These are phyloP conservation scores for Didymella segeticola DNA, from an alignment of 2,329 filamentous ascomycete genomes.

Conservation along the genomic window DNA sequence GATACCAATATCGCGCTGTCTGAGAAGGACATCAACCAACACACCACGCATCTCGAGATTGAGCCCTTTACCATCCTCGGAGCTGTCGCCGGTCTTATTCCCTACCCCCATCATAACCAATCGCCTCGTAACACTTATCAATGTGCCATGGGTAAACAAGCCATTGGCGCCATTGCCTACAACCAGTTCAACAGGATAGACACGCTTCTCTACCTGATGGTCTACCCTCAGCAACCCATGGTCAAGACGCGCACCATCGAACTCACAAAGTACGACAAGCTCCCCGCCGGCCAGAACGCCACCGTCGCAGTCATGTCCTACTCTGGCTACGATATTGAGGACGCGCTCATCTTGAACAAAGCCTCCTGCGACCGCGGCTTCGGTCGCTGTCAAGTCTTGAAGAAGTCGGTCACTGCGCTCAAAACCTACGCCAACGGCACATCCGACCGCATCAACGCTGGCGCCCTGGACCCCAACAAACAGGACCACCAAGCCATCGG, in stretches of 20 bases:
- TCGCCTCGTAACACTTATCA: conserved; percentile 98
- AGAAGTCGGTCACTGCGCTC: conserved; percentile 86
- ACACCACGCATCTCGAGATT: conserved; percentile 94
- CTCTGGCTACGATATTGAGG: conserved; percentile 99
- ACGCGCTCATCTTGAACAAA: conserved; percentile 96
- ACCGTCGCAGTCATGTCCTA: conserved; percentile 99
- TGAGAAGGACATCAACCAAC: conserved; percentile 80
- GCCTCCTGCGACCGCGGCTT: conserved; percentile 94
- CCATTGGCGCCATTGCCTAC: conserved; percentile 96
- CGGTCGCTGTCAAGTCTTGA: conserved; percentile 96
- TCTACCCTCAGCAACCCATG: conserved; percentile 97
- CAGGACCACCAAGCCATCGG: conserved; percentile 73
- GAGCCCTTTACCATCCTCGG: conserved; percentile 97
- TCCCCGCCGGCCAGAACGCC: conserved; percentile 95
- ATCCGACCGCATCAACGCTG: conserved; percentile 61
- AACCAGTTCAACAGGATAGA: conserved; percentile 98
- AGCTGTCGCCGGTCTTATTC: conserved; percentile 93
- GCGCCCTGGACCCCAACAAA: conserved; percentile 56
- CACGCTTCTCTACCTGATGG: conserved; percentile 92
- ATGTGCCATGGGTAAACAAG: conserved; percentile 99
- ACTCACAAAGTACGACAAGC: conserved; percentile 94
- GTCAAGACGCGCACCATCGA: conserved; percentile 97
- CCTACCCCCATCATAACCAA: conserved; percentile 98
- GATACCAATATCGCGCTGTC: conserved; percentile 92
- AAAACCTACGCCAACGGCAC: conserved; percentile 86